Evolutionary conservation across 805 yeast genomes (phyloP).

Genomic region (Ogataea corticis): DNA sequence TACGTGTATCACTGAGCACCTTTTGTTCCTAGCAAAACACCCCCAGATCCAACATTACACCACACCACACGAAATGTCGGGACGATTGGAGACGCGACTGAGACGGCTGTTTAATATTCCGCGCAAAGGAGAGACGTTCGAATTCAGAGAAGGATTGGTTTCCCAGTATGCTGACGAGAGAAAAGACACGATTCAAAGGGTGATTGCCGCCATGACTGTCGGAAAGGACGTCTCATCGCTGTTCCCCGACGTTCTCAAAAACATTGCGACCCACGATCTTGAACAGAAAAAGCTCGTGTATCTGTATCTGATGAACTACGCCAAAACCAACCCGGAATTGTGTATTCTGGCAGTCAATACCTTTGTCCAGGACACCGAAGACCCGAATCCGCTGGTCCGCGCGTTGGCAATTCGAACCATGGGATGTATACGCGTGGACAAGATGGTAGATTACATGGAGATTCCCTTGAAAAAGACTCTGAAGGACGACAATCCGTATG

Average conservation of each 20-base stretch:
- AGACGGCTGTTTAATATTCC: slow-evolving; percentile 60
- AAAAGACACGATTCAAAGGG: slow-evolving; percentile 95
- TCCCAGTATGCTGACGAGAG: slow-evolving; percentile 94
- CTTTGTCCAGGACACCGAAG: slow-evolving; percentile 91
- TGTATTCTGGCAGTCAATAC: slow-evolving; percentile 96
- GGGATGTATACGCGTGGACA: slow-evolving; percentile 97
- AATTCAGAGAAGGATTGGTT: slow-evolving; percentile 84
- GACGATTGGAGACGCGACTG: slow-evolving; percentile 49
- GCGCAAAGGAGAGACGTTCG: slow-evolving; percentile 78
- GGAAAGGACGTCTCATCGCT: slow-evolving; percentile 95
- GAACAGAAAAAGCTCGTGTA: slow-evolving; percentile 97
- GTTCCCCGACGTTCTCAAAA: slow-evolving; percentile 94
- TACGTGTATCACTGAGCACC: no score
- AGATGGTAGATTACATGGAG: slow-evolving; percentile 92
- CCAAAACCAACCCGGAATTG: slow-evolving; percentile 93
- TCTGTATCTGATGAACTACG: slow-evolving; percentile 93
- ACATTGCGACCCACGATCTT: slow-evolving; percentile 93
- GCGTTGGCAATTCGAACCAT: slow-evolving; percentile 97
- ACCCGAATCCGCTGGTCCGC: slow-evolving; percentile 92
- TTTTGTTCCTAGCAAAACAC: no score
- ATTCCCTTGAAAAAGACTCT: slow-evolving; percentile 84
- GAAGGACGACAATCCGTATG: slow-evolving; percentile 93
- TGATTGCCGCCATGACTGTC: slow-evolving; percentile 96
- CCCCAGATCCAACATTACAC: neutral
- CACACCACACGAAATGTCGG: slow-evolving; percentile 10